phyloP scores from a whole-genome alignment of 257 asterid genomes.

The Ilex aquifolium region DNA sequence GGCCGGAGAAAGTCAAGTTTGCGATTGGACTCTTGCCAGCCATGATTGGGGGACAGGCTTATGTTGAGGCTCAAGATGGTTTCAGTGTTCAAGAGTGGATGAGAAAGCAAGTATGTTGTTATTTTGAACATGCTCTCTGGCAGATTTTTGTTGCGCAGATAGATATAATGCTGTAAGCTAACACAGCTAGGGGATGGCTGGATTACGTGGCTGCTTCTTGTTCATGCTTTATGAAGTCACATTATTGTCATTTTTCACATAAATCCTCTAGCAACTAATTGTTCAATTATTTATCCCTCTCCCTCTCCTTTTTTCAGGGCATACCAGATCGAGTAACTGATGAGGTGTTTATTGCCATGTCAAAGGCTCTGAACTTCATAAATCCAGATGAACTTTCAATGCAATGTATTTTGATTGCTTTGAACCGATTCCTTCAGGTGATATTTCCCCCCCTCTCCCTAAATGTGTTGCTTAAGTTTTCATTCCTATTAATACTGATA shows the following conservation, averaged over 20 bases:
- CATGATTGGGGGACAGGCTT: slow-evolving; percentile 89
- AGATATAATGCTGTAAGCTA: background rate
- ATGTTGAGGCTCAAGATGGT: slow-evolving; percentile 96
- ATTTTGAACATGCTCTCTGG: slow-evolving; percentile 7
- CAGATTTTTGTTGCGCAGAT: background rate
- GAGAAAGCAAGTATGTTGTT: slow-evolving; percentile 68
- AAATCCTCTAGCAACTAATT: background rate
- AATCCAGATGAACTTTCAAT: slow-evolving; percentile 95
- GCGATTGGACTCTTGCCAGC: slow-evolving; percentile 98
- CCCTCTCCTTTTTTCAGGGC: slow-evolving; percentile 49
- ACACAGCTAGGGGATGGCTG: background rate
- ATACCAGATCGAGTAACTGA: slow-evolving; percentile 78
- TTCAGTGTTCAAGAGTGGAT: slow-evolving; percentile 92
- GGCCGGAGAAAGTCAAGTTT: slow-evolving; percentile 94
- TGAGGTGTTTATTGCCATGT: slow-evolving; percentile 98
- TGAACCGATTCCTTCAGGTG: slow-evolving; percentile 94
- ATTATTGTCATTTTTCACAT: background rate
- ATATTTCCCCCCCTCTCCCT: background rate
- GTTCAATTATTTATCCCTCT: no score
- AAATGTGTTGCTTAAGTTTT: background rate
- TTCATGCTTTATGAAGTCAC: background rate
- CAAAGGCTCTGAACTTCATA: slow-evolving; percentile 94
- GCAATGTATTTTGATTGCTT: slow-evolving; percentile 94
- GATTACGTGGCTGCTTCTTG: background rate
- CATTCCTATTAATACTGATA: no score